Evolutionary conservation across 2,329 filamentous ascomycete genomes (phyloP), one percentile per base, ranked within the genome.

Genomic region (Penicillium concentricum): DNA sequence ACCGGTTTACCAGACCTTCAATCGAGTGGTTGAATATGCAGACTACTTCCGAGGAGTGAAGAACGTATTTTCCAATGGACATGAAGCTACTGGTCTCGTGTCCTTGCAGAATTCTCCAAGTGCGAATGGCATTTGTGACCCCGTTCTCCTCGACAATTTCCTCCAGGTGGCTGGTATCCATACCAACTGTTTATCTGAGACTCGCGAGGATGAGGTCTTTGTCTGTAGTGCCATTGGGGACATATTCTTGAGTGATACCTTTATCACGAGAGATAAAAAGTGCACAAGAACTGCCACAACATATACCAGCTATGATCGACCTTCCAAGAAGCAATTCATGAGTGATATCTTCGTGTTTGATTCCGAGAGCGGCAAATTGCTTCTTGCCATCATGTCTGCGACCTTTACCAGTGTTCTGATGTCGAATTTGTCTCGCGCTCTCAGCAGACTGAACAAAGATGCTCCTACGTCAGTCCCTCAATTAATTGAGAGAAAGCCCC

Each of bases 141-240:
- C 51, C 2, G n/a, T 46, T 10, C 34, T 46, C 0, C 34, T 53
- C 12, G 51, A 53, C 34, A 53, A 53, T 18, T 53, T 54, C 35
- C 35, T 54, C 4, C 51, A 54, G 15, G 51, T 54, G 1, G 43
- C 51, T 26, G 51, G 51, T 12, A 46, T 54, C 13, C 51, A 46
- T 4, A 26, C 38, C 15, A 53, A 53, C 24, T 53, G 51, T 16
- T 20, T 51, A 4, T 51, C 37, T 5, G 48, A 41, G 24, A 42
- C 26, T 7, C 26, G 28, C 1, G 37, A 42, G 15, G 50, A 24
- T 5, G 50, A 53, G 16, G 41, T 46, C 5, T 53, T 47, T 9
- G 51, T 53, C 5, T 39, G 41, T 24, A 53, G 20, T 18, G 42
- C n/a, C 5, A 24, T 46, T 5, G 51, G 34, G 2, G 41, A 53